Percentiles rank a stretch among this genome's conserved stretches.
phyloP scores from a whole-genome alignment of 2,329 filamentous ascomycete species.

The Fusarium sp. region DNA sequence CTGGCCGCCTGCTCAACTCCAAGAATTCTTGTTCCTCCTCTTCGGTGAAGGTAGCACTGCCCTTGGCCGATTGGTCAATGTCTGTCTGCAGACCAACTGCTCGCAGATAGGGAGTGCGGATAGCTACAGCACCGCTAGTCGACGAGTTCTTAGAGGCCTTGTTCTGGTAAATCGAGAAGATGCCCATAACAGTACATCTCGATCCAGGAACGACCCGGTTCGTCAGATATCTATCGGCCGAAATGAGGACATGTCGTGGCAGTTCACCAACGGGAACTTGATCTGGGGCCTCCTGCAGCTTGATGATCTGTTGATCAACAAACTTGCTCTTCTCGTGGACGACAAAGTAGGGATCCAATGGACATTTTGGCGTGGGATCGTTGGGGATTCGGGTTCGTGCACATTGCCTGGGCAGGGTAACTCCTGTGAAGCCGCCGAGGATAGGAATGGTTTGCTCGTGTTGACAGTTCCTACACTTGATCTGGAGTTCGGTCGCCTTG shows the following conservation, averaged over 20 bases:
- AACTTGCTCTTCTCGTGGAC: conserved; percentile 94
- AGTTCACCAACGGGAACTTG: conserved; percentile 97
- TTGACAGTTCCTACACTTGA: conserved; percentile 90
- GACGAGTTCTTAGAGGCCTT: conserved; percentile 85
- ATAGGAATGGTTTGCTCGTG: conserved; percentile 78
- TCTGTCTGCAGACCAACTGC: conserved; percentile 94
- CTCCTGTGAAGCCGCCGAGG: conserved; percentile 86
- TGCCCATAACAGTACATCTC: conserved; percentile 93
- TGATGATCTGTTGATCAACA: conserved; percentile 97
- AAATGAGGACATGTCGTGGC: conserved; percentile 93
- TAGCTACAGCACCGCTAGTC: conserved; percentile 86
- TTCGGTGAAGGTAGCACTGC: conserved; percentile 85
- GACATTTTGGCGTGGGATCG: conserved; percentile 80
- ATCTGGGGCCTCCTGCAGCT: conserved; percentile 96
- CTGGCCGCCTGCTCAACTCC: conserved; percentile 88
- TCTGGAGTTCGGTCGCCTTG: conserved; percentile 87
- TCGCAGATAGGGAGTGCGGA: conserved; percentile 93
- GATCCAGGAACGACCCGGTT: conserved; percentile 97
- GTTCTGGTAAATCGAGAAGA: conserved; percentile 97
- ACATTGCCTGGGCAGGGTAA: conserved; percentile 86
- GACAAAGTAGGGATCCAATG: conserved; percentile 95
- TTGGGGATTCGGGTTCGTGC: conserved; percentile 71
- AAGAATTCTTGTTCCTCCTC: conserved; percentile 97
- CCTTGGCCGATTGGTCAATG: conserved; percentile 88
- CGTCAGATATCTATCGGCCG: conserved; percentile 94